These are phyloP conservation scores for Aureobasidium sp. DNA, from an alignment of 2,329 filamentous ascomycete species.

Conservation along the genomic window DNA sequence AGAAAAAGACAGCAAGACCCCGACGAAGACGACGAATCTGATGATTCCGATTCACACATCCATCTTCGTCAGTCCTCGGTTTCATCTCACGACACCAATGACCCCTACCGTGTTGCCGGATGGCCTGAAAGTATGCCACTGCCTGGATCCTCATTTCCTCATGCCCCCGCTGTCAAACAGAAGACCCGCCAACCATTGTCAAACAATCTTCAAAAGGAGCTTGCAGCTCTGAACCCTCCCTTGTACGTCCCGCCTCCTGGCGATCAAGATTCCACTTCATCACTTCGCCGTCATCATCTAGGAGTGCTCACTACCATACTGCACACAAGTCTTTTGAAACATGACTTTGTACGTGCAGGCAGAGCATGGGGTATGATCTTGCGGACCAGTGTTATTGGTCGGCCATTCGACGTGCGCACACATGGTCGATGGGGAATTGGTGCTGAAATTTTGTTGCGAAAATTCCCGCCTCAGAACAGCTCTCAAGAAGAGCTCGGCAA, in stretches of 20 bases:
- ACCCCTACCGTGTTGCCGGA: conserved; percentile 36
- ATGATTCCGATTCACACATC: conserved; percentile 25
- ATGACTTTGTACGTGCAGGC: conserved; percentile 64
- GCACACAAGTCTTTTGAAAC: conserved; percentile 63
- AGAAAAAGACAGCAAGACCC: conserved; percentile 18
- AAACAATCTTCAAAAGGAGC: conserved; percentile 31
- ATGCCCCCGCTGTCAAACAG: conserved; percentile 28
- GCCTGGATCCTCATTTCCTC: conserved; percentile 40
- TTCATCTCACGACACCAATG: conserved; percentile 24
- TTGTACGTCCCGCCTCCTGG: conserved; percentile 28
- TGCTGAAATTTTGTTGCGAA: conserved; percentile 72
- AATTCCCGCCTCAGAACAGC: conserved; percentile 15
- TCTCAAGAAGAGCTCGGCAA: conserved; percentile 10
- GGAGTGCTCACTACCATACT: conserved; percentile 61
- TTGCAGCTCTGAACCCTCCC: conserved; percentile 37
- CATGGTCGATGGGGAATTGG: conserved; percentile 74
- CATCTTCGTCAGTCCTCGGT: neutral
- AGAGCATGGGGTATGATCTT: conserved; percentile 70
- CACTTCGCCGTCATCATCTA: conserved; percentile 51
- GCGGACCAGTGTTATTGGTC: conserved; percentile 51
- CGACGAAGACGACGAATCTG: conserved; percentile 16
- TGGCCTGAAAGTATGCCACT: conserved; percentile 32
- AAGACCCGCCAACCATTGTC: conserved; percentile 16
- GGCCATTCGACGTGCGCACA: conserved; percentile 59
- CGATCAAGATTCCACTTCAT: conserved; percentile 20